These are phyloP conservation scores for Triglochin maritima DNA, from an alignment of 106 monocot species.

Conservation along the genomic window DNA sequence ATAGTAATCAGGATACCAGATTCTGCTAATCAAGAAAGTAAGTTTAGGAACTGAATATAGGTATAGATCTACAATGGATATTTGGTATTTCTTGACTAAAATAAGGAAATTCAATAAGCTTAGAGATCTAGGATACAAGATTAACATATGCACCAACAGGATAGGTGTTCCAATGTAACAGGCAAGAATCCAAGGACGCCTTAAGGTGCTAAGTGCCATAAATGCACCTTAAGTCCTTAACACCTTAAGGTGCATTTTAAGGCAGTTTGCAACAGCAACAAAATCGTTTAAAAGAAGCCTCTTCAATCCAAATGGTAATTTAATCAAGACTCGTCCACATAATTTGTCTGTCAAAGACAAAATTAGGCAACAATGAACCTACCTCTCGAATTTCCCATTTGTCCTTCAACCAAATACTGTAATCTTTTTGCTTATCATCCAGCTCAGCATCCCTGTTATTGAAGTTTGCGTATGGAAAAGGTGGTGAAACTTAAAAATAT, in stretches of 20 bases:
- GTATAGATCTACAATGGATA: too few relatives aligned
- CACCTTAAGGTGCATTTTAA: neutral
- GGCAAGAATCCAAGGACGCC: too few relatives aligned
- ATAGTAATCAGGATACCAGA: too few relatives aligned
- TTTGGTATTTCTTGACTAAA: too few relatives aligned
- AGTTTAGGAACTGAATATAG: too few relatives aligned
- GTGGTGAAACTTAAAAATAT: neutral
- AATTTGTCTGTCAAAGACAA: neutral
- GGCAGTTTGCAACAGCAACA: neutral
- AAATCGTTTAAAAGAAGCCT: neutral
- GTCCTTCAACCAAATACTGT: conserved; percentile 9
- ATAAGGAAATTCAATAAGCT: too few relatives aligned
- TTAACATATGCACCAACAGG: too few relatives aligned
- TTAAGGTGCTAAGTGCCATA: neutral
- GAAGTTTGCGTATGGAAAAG: neutral
- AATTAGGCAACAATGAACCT: neutral
- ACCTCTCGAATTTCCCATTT: conserved; percentile 12
- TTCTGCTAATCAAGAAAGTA: too few relatives aligned
- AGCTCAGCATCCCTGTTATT: neutral
- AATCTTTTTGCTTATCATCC: conserved; percentile 4
- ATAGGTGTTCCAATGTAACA: too few relatives aligned
- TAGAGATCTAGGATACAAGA: too few relatives aligned
- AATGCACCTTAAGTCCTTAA: neutral
- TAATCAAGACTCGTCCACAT: neutral
- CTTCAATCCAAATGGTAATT: neutral